Conservation (phyloP, 805 yeast genomes). For the Barnettozyma sp. region DNA sequence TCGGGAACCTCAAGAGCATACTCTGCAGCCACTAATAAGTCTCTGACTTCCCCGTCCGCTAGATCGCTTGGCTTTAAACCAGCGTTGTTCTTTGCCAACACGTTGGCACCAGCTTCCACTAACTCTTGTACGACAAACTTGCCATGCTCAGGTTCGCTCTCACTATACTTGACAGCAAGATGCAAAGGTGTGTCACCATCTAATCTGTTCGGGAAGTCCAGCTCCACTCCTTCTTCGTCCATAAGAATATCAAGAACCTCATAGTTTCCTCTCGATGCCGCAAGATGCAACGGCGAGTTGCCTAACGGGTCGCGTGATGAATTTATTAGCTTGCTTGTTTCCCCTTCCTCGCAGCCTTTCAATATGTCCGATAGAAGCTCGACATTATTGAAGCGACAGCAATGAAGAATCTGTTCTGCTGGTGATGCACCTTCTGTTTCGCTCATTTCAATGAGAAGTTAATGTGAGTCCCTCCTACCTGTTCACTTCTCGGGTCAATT, state of each 20-base stretch:
- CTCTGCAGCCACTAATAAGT: slow-evolving; percentile 76
- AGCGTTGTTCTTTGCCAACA: slow-evolving; percentile 48
- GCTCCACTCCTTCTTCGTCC: slow-evolving; percentile 86
- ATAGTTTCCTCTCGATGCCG: slow-evolving; percentile 76
- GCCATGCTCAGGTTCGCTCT: slow-evolving; percentile 82
- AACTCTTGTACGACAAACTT: slow-evolving; percentile 69
- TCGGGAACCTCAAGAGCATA: slow-evolving; percentile 48
- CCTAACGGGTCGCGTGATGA: slow-evolving; percentile 56
- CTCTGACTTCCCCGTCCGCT: slow-evolving; percentile 46
- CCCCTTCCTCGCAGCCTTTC: slow-evolving; percentile 30
- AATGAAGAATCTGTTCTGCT: slow-evolving; percentile 75
- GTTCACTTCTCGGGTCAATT: no score
- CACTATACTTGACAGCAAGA: slow-evolving; percentile 68
- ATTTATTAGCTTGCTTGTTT: slow-evolving; percentile 31
- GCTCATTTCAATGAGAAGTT: slow-evolving; percentile 3
- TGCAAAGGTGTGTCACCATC: slow-evolving; percentile 90
- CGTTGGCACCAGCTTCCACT: slow-evolving; percentile 88
- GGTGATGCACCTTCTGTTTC: slow-evolving; percentile 62
- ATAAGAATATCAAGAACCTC: slow-evolving; percentile 76
- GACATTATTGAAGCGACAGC: slow-evolving; percentile 81
- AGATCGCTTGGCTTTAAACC: slow-evolving; percentile 75
- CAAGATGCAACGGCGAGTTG: slow-evolving; percentile 74
- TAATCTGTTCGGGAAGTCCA: slow-evolving; percentile 66
- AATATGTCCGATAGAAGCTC: slow-evolving; percentile 58
- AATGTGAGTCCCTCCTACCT: no score